Evolutionary conservation across 352 stramenopile genomes (phyloP).

Genomic region (Phytophthora megakarya): DNA sequence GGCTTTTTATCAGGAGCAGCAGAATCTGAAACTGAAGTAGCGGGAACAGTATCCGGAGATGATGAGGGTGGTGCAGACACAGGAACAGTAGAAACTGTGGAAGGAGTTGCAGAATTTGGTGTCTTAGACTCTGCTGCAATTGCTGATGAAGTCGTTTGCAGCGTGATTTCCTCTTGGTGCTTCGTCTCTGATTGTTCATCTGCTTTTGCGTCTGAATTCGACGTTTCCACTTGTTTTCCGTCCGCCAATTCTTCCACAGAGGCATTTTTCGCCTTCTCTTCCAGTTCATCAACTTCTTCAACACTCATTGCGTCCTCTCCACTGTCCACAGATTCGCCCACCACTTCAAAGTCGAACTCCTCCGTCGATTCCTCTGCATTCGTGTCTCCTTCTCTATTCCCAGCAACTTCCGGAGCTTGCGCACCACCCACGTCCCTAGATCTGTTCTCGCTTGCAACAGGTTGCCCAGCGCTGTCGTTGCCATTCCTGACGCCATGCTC

Average conservation of each 20-base stretch:
- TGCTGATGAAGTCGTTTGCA: not conserved
- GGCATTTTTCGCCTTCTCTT: conserved; percentile 5
- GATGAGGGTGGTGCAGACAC: conserved; percentile 2
- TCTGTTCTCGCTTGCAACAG: not conserved
- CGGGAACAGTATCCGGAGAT: not conserved
- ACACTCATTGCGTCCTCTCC: conserved; percentile 16
- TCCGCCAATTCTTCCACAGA: not conserved
- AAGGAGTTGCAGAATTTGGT: not conserved
- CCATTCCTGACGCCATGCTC: not conserved
- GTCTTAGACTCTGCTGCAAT: not conserved
- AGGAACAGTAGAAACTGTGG: not conserved
- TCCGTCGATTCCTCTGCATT: conserved; percentile 6
- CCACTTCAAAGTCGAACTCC: conserved; percentile 21
- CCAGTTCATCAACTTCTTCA: conserved; percentile 9
- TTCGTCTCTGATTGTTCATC: not conserved
- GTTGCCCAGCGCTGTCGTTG: not conserved
- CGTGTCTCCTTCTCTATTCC: not conserved
- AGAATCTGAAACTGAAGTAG: conserved; percentile 10
- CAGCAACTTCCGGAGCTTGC: not conserved
- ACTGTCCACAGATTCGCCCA: conserved; percentile 10
- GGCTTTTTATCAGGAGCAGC: not conserved
- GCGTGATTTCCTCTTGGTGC: conserved; percentile 5
- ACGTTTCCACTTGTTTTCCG: not conserved
- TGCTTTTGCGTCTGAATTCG: not conserved
- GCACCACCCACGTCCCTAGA: not conserved